These are phyloP conservation scores for Fraxinus baroniana DNA, from an alignment of 305 asterid genomes.

Conservation along the genomic window DNA sequence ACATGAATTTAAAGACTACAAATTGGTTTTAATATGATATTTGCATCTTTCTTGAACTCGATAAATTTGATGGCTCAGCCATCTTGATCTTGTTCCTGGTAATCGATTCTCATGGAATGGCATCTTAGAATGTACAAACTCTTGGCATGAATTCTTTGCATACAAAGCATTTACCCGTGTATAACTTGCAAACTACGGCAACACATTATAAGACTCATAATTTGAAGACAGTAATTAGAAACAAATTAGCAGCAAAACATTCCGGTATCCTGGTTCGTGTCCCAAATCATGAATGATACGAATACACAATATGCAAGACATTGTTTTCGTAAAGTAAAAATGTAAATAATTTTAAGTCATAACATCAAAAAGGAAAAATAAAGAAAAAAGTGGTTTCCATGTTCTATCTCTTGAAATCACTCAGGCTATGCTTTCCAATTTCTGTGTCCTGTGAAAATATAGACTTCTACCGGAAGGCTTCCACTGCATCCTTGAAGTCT, in stretches of 20 bases:
- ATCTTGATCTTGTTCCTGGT: not conserved
- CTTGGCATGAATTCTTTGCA: not conserved
- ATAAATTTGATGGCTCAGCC: not conserved
- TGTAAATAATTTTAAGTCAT: not conserved
- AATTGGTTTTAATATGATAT: conserved; percentile 2
- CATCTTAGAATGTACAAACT: not conserved
- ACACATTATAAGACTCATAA: not conserved
- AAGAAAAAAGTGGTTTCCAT: not conserved
- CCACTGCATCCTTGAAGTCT: conserved; percentile 42
- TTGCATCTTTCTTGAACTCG: not conserved
- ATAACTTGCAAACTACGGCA: not conserved
- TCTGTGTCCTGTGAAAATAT: not conserved
- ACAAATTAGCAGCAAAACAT: not conserved
- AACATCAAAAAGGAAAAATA: not conserved
- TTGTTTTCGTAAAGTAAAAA: not conserved
- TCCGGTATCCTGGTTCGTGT: not conserved
- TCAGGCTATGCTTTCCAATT: not conserved
- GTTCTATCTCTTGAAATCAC: conserved; percentile 1
- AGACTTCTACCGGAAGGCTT: conserved; percentile 37
- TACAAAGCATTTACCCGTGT: not conserved
- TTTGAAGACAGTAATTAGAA: not conserved
- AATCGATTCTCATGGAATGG: not conserved
- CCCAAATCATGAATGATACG: not conserved
- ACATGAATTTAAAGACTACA: conserved; percentile 22
- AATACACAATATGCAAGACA: not conserved